Evolutionary conservation across 371 early-diverging fungal species (phyloP).

Genomic region (Mucor plumbeus): DNA sequence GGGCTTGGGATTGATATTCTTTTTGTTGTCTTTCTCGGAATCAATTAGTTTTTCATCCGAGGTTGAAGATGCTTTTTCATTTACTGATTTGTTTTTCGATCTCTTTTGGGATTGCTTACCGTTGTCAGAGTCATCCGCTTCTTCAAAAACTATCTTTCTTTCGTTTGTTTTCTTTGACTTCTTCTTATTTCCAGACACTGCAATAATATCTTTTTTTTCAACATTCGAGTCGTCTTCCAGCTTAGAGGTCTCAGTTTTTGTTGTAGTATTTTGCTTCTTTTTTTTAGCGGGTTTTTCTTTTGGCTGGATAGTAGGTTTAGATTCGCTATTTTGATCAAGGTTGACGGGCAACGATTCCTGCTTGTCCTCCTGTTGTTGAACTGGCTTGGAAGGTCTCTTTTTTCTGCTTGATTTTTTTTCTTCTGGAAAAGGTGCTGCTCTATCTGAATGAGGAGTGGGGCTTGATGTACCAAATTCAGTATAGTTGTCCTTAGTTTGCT

Average conservation of each 20-base stretch:
- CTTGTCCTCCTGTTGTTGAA: background rate
- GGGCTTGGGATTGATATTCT: background rate
- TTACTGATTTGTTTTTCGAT: background rate
- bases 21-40: background rate
- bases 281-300: background rate
- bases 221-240: background rate
- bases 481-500: background rate
- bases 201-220: background rate
- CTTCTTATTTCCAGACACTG: background rate
- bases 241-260: background rate
- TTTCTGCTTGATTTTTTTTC: background rate
- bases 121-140: background rate
- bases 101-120: background rate
- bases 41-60: background rate
- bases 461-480: background rate
- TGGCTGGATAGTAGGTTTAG: background rate
- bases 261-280: background rate
- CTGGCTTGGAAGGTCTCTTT: background rate
- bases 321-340: background rate
- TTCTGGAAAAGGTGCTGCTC: background rate
- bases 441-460: background rate
- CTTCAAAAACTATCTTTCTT: background rate
- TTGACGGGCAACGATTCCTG: background rate
- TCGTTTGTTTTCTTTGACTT: background rate
- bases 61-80: background rate